phyloP scores from a whole-genome alignment of 441 rosid genomes.

The Mallotus japonicus region DNA sequence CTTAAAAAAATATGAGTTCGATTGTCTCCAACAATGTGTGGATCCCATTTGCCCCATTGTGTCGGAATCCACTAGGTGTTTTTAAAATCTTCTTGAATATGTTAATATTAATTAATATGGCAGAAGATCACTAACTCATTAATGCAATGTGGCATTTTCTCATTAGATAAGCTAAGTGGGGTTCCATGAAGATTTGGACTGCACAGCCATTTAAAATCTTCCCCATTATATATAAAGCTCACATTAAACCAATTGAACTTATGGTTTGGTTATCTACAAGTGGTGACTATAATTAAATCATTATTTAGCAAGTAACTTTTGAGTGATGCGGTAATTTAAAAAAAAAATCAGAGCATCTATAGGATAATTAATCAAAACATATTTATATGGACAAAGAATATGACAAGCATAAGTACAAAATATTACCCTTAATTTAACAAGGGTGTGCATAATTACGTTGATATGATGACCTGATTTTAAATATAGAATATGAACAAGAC shows the following conservation, averaged over 20 bases:
- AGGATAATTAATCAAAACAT: not conserved
- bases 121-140: slow-evolving; percentile 18
- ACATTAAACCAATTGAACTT: slow-evolving; percentile 1
- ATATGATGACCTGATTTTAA: not conserved
- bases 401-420: slow-evolving; percentile 21
- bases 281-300: slow-evolving; percentile 15
- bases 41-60: slow-evolving; percentile 27
- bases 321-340: not conserved
- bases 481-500: not conserved
- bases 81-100: slow-evolving; percentile 4
- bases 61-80: slow-evolving; percentile 28
- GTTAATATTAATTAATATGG: not conserved
- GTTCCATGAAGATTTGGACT: slow-evolving; percentile 30
- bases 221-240: not conserved
- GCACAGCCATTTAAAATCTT: slow-evolving; percentile 8
- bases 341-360: not conserved
- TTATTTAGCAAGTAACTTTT: slow-evolving; percentile 1
- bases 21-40: slow-evolving; percentile 12
- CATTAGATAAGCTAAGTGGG: slow-evolving; percentile 29
- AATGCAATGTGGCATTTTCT: slow-evolving; percentile 29
- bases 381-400: slow-evolving; percentile 17
- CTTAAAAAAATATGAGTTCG: not conserved
- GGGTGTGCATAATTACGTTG: not conserved
- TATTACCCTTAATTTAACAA: not conserved
- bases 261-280: slow-evolving; percentile 13